Evolutionary conservation across 129 eudicot genomes (phyloP).

Genomic region (Flaveria robusta): DNA sequence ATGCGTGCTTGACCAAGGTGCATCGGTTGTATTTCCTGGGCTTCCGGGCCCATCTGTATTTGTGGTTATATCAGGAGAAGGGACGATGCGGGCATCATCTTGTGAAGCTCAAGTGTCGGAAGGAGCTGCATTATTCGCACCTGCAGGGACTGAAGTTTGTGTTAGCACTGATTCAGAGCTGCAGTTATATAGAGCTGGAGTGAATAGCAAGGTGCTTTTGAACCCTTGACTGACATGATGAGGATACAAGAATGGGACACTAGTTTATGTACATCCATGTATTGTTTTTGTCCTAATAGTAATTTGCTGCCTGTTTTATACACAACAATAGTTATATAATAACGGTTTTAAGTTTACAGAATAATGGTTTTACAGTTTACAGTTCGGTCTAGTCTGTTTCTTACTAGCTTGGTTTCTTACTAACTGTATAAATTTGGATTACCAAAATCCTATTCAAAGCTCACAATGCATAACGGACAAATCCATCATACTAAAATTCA

Average conservation of each 20-base stretch:
- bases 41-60: conserved; percentile 69
- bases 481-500: too few relatives aligned
- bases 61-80: conserved; percentile 59
- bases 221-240: conserved; percentile 22
- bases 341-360: background rate
- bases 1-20: conserved; percentile 49
- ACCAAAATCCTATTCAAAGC: too few relatives aligned
- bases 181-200: conserved; percentile 78
- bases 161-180: conserved; percentile 41
- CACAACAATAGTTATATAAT: conserved; percentile 2
- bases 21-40: conserved; percentile 54
- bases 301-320: conserved; percentile 6
- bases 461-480: too few relatives aligned
- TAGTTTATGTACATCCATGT: conserved; percentile 14
- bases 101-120: conserved; percentile 43
- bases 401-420: too few relatives aligned
- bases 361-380: conserved; percentile 7
- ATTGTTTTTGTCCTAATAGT: conserved; percentile 20
- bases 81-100: conserved; percentile 43
- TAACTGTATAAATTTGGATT: too few relatives aligned
- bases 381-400: too few relatives aligned
- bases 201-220: conserved; percentile 58
- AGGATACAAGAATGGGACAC: too few relatives aligned
- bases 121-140: conserved; percentile 72
- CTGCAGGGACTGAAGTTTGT: conserved; percentile 53